These are phyloP conservation scores for Salix arbutifolia DNA, from an alignment of 345 rosid species.

Conservation along the genomic window DNA sequence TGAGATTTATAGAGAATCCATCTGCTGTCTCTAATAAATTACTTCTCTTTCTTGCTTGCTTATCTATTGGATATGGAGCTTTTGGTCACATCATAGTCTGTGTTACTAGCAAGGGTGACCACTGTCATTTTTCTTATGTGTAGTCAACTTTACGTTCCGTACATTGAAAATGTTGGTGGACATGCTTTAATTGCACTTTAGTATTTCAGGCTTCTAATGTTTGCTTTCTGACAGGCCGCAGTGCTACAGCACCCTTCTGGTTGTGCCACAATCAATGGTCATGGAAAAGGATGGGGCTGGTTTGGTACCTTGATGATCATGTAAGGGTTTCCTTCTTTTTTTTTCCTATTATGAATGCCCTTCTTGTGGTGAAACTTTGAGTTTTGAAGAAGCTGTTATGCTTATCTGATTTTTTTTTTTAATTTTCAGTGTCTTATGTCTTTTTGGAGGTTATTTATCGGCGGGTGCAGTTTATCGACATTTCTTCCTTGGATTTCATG, in stretches of 20 bases:
- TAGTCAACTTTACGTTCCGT: background rate
- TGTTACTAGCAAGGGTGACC: too few relatives aligned
- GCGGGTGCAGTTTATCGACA: slow-evolving; percentile 69
- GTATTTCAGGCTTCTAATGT: slow-evolving; percentile 12
- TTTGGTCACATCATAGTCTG: background rate
- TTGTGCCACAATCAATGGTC: slow-evolving; percentile 56
- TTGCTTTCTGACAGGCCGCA: slow-evolving; percentile 48
- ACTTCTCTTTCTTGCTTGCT: background rate
- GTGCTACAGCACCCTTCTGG: slow-evolving; percentile 83
- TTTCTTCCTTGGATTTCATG: slow-evolving; percentile 62
- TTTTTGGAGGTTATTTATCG: slow-evolving; percentile 75
- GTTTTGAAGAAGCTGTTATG: slow-evolving; percentile 1
- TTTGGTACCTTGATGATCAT: slow-evolving; percentile 52
- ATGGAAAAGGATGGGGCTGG: slow-evolving; percentile 81
- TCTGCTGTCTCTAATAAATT: too few relatives aligned
- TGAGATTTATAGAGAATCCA: background rate
- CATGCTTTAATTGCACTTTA: background rate
- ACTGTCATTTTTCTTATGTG: background rate
- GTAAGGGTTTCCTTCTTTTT: slow-evolving; percentile 34
- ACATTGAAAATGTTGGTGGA: background rate
- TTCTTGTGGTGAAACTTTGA: background rate
- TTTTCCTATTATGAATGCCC: background rate
- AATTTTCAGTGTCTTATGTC: slow-evolving; percentile 52
- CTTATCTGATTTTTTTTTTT: slow-evolving; percentile 6
- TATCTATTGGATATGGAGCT: background rate